Evolutionary conservation across 257 asterid genomes (phyloP).

Genomic region (Petrea volubilis): DNA sequence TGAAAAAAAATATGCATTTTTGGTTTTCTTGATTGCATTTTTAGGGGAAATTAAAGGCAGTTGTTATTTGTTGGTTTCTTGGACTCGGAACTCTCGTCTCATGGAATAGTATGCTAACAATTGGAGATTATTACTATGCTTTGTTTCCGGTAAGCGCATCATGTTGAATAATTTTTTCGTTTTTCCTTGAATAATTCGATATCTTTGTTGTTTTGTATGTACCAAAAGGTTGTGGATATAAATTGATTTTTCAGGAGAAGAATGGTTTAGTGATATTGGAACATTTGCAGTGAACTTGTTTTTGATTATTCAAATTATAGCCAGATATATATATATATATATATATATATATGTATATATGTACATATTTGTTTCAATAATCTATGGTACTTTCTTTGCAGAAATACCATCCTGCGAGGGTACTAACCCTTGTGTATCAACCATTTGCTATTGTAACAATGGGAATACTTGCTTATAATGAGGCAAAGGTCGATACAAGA

Average conservation of each 20-base stretch:
- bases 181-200: not conserved
- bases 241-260: too few species aligned
- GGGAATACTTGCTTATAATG: constrained; percentile 52
- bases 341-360: too few species aligned
- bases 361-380: too few species aligned
- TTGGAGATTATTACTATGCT: too few species aligned
- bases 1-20: too few species aligned
- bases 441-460: constrained; percentile 75
- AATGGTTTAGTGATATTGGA: not conserved
- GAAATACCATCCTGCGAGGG: constrained; percentile 83
- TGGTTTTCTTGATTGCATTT: too few species aligned
- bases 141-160: constrained; percentile 55
- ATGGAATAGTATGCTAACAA: too few species aligned
- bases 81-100: too few species aligned
- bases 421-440: constrained; percentile 80
- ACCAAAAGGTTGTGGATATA: too few species aligned
- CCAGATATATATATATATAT: too few species aligned
- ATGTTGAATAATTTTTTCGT: not conserved
- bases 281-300: not conserved
- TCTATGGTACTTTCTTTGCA: constrained; percentile 16
- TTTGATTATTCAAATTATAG: not conserved
- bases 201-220: not conserved
- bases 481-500: constrained; percentile 69
- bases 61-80: constrained; percentile 23
- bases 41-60: constrained; percentile 29